Base-by-base conservation (phyloP, 257 asterid species). In the Knoxia roxburghii region DNA sequence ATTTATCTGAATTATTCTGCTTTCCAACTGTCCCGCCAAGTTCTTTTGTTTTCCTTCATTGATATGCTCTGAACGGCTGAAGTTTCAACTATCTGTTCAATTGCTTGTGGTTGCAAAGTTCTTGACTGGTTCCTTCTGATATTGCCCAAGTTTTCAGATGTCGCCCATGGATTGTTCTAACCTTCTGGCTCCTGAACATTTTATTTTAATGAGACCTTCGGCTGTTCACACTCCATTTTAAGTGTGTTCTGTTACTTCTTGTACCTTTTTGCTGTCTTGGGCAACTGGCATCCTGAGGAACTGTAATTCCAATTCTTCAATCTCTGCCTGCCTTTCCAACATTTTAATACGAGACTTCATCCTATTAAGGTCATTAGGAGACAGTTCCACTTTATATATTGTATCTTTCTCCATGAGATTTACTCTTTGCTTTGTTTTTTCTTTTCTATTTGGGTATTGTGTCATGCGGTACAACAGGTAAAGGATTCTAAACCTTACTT, bases 241-340 rank as follows among this genome's bases (percentile, higher is more conserved):
- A 88, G 74, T 20, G 82, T 62, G 89, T 73, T 80, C 88, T 0
- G 87, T 68, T 43, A 86, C 63, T 68, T 90, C 90, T 71, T 90
- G 87, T 30, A 81, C 96, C 72, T 76, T 88, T 50, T 61, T 83
- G 65, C 78, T 84, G 65, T 90, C 99, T 76, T 86, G 88, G 6
- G 70, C 71, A 64, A 86, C 72, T 73, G 85, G 96, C 82, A 82
- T 90, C 41, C 94, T 78, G n/a, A 89, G 94, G 71, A 94, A 78
- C 78, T 83, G 87, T 29, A 82, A 83, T 82, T 93, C 97, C 71
- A 90, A 58, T 69, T 93, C 95, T 67, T 96, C 79, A 64, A 85
- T 78, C 66, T 90, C 97, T 49, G 81, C 83, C 78, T 84, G 88
- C 76, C 94, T 83, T 71, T 85, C 94, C 45, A 85, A 53, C 76